phyloP scores from a whole-genome alignment of 2,329 filamentous ascomycete species.

The Nothophoma quercina region DNA sequence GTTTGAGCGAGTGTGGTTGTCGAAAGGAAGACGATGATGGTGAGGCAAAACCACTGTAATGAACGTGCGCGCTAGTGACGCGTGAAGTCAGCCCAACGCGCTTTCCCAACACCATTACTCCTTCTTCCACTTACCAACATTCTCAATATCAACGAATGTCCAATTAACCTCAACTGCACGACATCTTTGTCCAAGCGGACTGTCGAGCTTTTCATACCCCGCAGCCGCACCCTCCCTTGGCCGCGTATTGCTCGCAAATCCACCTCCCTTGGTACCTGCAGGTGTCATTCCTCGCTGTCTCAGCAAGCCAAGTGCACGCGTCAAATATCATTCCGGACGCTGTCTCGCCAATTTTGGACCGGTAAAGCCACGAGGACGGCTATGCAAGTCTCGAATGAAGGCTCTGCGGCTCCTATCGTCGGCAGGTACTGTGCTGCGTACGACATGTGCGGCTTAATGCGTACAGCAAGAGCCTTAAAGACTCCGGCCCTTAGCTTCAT shows the following conservation, averaged over 20 bases:
- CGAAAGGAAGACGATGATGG: conserved; percentile 12
- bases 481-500: not conserved
- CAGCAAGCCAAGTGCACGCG: conserved; percentile 11
- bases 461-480: not conserved
- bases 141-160: conserved; percentile 9
- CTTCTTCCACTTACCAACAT: conserved; percentile 19
- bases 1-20: conserved; percentile 8
- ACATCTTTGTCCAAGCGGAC: conserved; percentile 2
- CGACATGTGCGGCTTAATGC: conserved; percentile 17
- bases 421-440: conserved; percentile 5
- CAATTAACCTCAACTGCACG: conserved; percentile 4
- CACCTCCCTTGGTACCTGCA: conserved; percentile 21
- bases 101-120: not conserved
- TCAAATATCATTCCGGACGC: conserved; percentile 20
- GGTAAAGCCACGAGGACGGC: conserved; percentile 15
- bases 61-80: conserved; percentile 13
- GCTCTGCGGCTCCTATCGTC: conserved; percentile 9
- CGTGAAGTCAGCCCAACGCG: conserved; percentile 6
- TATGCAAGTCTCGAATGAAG: conserved; percentile 12
- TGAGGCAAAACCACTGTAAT: conserved; percentile 19
- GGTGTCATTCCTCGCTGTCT: conserved; percentile 23
- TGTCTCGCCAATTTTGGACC: conserved; percentile 16
- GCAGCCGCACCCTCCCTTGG: conserved; percentile 18
- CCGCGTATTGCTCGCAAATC: conserved; percentile 1
- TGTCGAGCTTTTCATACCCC: conserved; percentile 14